phyloP scores from a whole-genome alignment of 2,329 filamentous ascomycete species.

The Colletotrichum sp. region DNA sequence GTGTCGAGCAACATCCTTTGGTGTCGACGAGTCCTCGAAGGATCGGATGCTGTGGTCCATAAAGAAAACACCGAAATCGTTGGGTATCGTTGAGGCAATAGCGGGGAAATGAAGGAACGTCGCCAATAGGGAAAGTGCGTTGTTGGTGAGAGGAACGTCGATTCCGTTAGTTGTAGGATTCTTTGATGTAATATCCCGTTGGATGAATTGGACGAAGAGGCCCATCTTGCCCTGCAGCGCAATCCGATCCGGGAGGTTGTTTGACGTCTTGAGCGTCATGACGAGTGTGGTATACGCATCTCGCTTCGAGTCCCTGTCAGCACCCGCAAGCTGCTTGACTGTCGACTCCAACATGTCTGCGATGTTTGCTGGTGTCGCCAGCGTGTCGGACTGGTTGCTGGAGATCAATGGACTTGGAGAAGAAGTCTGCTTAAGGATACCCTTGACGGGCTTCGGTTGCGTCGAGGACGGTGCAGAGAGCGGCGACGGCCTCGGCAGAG shows the following conservation, averaged over 20 bases:
- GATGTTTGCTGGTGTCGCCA: conserved; percentile 58
- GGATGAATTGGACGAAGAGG: conserved; percentile 80
- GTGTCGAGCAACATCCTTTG: conserved; percentile 80
- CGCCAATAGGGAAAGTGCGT: conserved; percentile 78
- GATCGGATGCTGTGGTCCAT: conserved; percentile 80
- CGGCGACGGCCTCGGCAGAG: conserved; percentile 42
- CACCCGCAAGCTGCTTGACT: conserved; percentile 78
- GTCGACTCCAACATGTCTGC: conserved; percentile 85
- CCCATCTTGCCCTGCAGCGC: conserved; percentile 78
- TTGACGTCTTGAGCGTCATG: conserved; percentile 78
- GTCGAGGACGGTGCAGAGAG: conserved; percentile 43
- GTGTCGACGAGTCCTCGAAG: conserved; percentile 69
- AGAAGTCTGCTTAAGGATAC: conserved; percentile 79
- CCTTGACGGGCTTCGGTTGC: conserved; percentile 56
- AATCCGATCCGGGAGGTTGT: conserved; percentile 77
- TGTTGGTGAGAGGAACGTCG: conserved; percentile 75
- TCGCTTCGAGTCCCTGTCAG: conserved; percentile 73
- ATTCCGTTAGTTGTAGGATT: conserved; percentile 52
- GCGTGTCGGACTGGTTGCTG: conserved; percentile 38
- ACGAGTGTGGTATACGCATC: conserved; percentile 88
- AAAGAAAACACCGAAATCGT: conserved; percentile 81
- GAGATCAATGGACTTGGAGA: conserved; percentile 51
- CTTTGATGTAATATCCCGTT: conserved; percentile 76
- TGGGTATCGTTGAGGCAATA: conserved; percentile 72
- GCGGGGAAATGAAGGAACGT: conserved; percentile 77